Evolutionary conservation across 495 filamentous ascomycete species (phyloP).

Genomic region (Penicillium manginii): DNA sequence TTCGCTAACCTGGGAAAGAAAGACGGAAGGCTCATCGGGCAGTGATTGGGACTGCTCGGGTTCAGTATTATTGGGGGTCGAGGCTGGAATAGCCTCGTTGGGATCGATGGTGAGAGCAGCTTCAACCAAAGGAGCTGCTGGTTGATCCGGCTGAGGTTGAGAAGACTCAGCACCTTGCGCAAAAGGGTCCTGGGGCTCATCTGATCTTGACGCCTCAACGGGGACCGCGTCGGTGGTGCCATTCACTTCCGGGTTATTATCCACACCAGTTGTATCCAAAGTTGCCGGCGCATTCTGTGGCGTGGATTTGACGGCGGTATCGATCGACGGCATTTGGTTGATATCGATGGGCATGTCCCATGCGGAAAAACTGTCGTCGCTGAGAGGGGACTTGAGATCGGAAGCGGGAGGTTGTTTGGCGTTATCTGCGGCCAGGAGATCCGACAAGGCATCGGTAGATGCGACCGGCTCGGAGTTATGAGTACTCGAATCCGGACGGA

Average conservation of each 20-base stretch:
- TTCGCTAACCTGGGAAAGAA: background rate
- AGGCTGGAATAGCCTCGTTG: background rate
- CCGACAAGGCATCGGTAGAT: constrained; percentile 12
- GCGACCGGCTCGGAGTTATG: constrained; percentile 11
- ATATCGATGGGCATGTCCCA: constrained; percentile 24
- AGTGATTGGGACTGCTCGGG: background rate
- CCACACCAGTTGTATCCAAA: background rate
- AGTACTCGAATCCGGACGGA: constrained; percentile 33
- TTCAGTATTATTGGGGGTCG: background rate
- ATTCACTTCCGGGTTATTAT: constrained; percentile 1
- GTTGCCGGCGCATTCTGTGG: constrained; percentile 1
- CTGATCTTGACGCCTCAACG: background rate
- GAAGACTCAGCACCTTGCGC: background rate
- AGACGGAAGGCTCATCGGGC: background rate
- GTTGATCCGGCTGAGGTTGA: background rate
- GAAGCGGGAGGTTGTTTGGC: constrained; percentile 13
- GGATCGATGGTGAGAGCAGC: background rate
- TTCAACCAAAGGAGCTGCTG: background rate
- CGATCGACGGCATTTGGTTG: constrained; percentile 4
- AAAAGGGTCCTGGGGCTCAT: background rate
- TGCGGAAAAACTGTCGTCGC: constrained; percentile 24
- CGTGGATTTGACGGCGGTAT: constrained; percentile 12
- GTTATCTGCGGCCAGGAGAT: constrained; percentile 16
- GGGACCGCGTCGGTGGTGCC: background rate
- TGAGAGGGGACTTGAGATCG: constrained; percentile 20